Evolutionary conservation across 371 early-diverging fungal species (phyloP), one percentile per base, ranked within the genome.

Genomic region (Dichotomocladium elegans): DNA sequence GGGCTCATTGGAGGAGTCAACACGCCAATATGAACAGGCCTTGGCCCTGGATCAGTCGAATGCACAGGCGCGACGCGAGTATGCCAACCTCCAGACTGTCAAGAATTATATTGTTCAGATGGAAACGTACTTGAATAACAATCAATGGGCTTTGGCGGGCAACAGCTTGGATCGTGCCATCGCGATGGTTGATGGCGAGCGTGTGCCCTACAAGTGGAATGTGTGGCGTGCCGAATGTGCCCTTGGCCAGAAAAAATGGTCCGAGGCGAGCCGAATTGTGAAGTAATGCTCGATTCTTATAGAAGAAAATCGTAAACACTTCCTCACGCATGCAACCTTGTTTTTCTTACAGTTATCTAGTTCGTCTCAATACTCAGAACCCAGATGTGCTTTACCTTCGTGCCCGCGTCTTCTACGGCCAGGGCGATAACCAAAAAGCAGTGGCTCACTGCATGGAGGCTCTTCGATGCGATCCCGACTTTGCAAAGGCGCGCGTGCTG

Each of bases 391-490:
- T 90, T 45, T 81, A 79, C 26, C 60, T 90, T 29, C 69, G 89
- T 40, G 92, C 91, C 2, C 77, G 78, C 45, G 80, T 89, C 7
- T 78, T 89, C 34, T 91, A 88, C 59, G 66, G 85, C 35, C 88
- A 88, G 57, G 90, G 85, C 22, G 87, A 85, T 28, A 79, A 82
- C 49, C 57, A 56, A 55, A 85, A 83, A 64, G 72, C 86, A 5
- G 58, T 67, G 2, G 73, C 76, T 22, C 86, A 85, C 44, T 83
- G 83, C 59, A 66, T 75, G 31, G 81, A 90, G 44, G 89, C 91
- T 5, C 70, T 93, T 31, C 74, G 85, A 2, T 89, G 80, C 58
- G 92, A 93, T 53, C 93, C 92, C 9, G 92, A 92, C 63, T 83
- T 87, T 55, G 49, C 66, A 35, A 78, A 81, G 44, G 92, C 93